Conservation (phyloP, 257 asterid species). For the Solanum clarkiae region DNA sequence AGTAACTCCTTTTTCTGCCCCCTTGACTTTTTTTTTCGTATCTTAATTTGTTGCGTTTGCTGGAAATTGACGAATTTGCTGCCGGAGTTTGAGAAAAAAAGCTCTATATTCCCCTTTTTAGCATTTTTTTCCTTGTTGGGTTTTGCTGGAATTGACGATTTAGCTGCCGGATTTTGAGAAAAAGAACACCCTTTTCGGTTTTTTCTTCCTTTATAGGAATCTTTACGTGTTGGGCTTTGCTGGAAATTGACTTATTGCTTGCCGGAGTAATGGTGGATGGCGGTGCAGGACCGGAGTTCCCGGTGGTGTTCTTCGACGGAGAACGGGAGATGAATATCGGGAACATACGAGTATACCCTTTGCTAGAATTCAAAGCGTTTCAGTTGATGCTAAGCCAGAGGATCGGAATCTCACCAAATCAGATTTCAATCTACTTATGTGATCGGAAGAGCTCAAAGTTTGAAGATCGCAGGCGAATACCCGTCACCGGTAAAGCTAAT, state of each 20-base stretch:
- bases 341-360: constrained; percentile 31
- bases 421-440: constrained; percentile 66
- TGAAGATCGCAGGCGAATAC: constrained; percentile 48
- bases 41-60: not conserved
- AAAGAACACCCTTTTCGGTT: too few relatives aligned
- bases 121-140: too few relatives aligned
- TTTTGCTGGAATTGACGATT: too few relatives aligned
- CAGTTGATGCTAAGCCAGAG: constrained; percentile 61
- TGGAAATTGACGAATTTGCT: not conserved
- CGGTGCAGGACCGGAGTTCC: constrained; percentile 43
- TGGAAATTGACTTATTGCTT: not conserved
- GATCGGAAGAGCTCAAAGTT: constrained; percentile 18
- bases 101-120: too few relatives aligned
- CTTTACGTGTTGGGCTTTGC: too few relatives aligned
- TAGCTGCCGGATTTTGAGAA: too few relatives aligned
- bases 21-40: not conserved
- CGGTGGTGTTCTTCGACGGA: constrained; percentile 74
- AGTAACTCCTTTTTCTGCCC: not conserved
- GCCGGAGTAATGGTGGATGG: constrained; percentile 46
- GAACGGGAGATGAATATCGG: constrained; percentile 69
- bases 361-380: constrained; percentile 64
- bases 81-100: not conserved
- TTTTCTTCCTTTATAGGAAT: too few relatives aligned
- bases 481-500: constrained; percentile 67
- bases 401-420: constrained; percentile 88